phyloP scores from a whole-genome alignment of 176 grass and related monocot species.

The Bolboschoenus planiculmis region DNA sequence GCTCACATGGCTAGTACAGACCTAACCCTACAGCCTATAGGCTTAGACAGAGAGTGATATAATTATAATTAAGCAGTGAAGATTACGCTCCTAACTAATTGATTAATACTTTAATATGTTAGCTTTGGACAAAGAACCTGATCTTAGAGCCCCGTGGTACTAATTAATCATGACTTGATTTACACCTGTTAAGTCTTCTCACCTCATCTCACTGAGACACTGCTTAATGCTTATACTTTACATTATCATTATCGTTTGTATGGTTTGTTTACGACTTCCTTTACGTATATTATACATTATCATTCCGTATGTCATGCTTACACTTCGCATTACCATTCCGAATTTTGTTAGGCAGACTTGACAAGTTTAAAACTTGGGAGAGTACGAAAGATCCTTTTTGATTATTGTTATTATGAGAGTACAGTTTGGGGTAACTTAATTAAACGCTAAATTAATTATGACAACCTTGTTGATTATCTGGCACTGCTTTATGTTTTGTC shows the following conservation, averaged over 20 bases:
- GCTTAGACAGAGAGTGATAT: background rate
- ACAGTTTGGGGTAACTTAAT: background rate
- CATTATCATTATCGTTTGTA: background rate
- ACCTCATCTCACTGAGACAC: background rate
- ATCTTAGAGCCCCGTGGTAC: conserved; percentile 4
- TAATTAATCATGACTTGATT: background rate
- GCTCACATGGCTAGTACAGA: conserved; percentile 16
- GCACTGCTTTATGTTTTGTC: background rate
- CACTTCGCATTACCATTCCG: background rate
- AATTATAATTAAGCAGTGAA: conserved; percentile 23
- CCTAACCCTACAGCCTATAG: background rate
- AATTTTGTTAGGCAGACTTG: background rate
- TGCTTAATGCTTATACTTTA: background rate
- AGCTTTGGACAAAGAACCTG: conserved; percentile 10
- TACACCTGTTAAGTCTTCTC: conserved; percentile 2
- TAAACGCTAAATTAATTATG: background rate
- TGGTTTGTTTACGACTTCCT: background rate
- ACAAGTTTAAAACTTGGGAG: background rate
- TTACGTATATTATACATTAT: no score
- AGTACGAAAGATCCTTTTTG: background rate
- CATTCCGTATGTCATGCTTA: no score
- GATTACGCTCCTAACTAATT: conserved; percentile 8
- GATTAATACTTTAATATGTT: conserved; percentile 5
- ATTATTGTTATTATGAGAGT: background rate
- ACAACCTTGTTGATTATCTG: background rate